phyloP scores from a whole-genome alignment of 805 yeast genomes.

The Hanseniaspora lachancei region DNA sequence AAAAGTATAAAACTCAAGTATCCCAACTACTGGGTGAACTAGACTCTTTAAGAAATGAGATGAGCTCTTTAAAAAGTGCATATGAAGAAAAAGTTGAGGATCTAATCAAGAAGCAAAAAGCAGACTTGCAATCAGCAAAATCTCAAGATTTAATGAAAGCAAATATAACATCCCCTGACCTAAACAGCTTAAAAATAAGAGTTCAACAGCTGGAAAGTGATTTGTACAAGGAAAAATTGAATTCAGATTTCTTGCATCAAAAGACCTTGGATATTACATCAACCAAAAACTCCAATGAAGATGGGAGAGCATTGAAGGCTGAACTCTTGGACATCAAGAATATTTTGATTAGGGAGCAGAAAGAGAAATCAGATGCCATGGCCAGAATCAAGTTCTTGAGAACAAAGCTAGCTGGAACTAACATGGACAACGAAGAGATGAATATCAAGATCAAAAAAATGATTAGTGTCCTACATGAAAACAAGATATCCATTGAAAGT shows the following conservation, averaged over 20 bases:
- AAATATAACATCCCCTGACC: slow-evolving; percentile 22
- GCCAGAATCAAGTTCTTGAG: slow-evolving; percentile 50
- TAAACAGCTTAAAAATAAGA: slow-evolving; percentile 23
- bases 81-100: slow-evolving; percentile 1
- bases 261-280: slow-evolving; percentile 24
- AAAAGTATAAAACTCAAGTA: slow-evolving; percentile 22
- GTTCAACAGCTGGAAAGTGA: slow-evolving; percentile 29
- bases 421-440: slow-evolving; percentile 42
- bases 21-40: slow-evolving; percentile 22
- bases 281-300: slow-evolving; percentile 24
- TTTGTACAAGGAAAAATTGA: slow-evolving; percentile 23
- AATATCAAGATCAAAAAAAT: slow-evolving; percentile 33
- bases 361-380: slow-evolving; percentile 33
- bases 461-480: slow-evolving; percentile 22
- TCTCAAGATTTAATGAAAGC: slow-evolving; percentile 3
- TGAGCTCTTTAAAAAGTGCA: slow-evolving; percentile 34
- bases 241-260: slow-evolving; percentile 23
- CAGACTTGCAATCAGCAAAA: slow-evolving; percentile 29
- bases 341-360: slow-evolving; percentile 34
- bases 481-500: slow-evolving; percentile 20
- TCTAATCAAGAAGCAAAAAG: background rate
- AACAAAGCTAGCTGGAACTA: slow-evolving; percentile 51
- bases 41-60: slow-evolving; percentile 20
- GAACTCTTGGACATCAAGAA: slow-evolving; percentile 43
- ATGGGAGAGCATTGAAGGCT: slow-evolving; percentile 27